Percentiles rank a stretch among this genome's conserved stretches.
phyloP scores from a whole-genome alignment of 225 moss, liverwort and hornwort species.

The Lunularia cruciata region DNA sequence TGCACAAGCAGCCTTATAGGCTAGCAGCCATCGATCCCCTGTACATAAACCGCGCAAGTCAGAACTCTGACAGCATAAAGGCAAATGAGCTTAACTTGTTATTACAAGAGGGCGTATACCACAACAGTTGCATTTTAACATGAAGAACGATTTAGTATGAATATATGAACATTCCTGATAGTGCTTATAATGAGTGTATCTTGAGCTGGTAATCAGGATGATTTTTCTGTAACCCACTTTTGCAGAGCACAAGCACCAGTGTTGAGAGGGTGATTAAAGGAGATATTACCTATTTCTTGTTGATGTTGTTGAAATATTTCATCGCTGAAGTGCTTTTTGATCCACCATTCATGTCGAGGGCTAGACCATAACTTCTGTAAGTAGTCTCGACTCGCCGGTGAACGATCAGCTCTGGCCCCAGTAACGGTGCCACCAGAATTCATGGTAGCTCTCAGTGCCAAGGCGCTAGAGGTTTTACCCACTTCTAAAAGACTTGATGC shows the following conservation, averaged over 20 bases:
- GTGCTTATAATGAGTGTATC: too few relatives aligned
- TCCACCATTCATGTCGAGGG: constrained; percentile 62
- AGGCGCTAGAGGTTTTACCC: background rate
- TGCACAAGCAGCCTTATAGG: constrained; percentile 77
- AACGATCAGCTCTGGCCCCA: constrained; percentile 16
- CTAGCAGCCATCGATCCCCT: constrained; percentile 60
- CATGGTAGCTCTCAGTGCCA: background rate
- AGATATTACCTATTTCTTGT: constrained; percentile 1
- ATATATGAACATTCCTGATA: too few relatives aligned
- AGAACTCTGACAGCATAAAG: background rate
- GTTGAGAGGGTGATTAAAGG: too few relatives aligned
- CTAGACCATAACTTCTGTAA: constrained; percentile 30
- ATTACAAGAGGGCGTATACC: too few relatives aligned
- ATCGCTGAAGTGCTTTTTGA: constrained; percentile 57
- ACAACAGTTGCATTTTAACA: too few relatives aligned
- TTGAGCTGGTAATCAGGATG: too few relatives aligned
- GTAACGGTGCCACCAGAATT: constrained; percentile 6
- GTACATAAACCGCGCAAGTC: constrained; percentile 25
- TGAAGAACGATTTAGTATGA: too few relatives aligned
- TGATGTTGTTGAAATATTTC: constrained; percentile 42
- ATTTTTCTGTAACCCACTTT: background rate
- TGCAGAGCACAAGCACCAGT: too few relatives aligned
- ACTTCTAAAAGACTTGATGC: constrained; percentile 58
- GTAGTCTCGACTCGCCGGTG: background rate
- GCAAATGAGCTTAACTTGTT: too few relatives aligned